These are phyloP conservation scores for Picochlorum costavermella DNA, from an alignment of 139 green algal genomes.

Conservation along the genomic window DNA sequence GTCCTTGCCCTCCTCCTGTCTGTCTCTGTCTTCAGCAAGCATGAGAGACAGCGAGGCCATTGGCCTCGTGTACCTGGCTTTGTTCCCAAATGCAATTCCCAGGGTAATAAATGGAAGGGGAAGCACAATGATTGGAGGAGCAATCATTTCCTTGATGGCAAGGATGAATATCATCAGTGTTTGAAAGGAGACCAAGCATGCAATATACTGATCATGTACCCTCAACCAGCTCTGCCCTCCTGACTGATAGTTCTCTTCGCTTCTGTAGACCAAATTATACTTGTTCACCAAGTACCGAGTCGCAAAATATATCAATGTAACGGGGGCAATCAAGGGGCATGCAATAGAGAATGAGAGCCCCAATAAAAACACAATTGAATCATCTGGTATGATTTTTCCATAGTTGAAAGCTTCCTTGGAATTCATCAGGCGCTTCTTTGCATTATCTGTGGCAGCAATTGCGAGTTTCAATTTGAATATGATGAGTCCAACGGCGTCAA, in stretches of 20 bases:
- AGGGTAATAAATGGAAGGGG: slow-evolving; percentile 7
- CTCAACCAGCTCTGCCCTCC: slow-evolving; percentile 1
- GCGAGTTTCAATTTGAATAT: background rate
- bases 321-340: slow-evolving; percentile 3
- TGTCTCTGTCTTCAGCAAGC: slow-evolving; percentile 1
- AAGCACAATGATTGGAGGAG: slow-evolving; percentile 1
- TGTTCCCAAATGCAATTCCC: background rate
- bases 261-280: slow-evolving; percentile 1
- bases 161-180: slow-evolving; percentile 2
- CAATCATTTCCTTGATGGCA: slow-evolving; percentile 2
- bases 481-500: slow-evolving; percentile 10
- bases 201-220: slow-evolving; percentile 4
- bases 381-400: background rate
- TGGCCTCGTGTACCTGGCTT: background rate
- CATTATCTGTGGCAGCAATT: background rate
- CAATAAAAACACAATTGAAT: background rate
- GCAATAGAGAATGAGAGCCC: background rate
- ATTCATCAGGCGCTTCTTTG: background rate
- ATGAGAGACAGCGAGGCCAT: background rate
- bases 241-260: background rate
- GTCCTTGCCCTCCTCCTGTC: background rate
- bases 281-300: slow-evolving; percentile 5
- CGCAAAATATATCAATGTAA: slow-evolving; percentile 3
- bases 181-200: background rate
- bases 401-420: background rate